Percentiles rank a stretch among this genome's conserved stretches.
Conservation (phyloP, 129 eudicot species). For the Lactuca sativa region DNA sequence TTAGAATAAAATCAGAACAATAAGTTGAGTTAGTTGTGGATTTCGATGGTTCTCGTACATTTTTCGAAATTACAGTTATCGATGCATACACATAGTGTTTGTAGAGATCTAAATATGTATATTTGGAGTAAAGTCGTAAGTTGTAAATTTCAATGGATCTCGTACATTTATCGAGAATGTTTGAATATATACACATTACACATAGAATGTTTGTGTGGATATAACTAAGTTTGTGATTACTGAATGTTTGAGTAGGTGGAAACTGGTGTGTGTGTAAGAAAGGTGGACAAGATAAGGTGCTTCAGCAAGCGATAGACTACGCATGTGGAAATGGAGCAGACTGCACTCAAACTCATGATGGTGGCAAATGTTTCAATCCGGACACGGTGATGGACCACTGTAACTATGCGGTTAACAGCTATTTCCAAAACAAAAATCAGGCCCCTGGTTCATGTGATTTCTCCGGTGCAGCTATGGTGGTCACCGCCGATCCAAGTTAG, state of each 20-base stretch:
- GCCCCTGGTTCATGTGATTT: conserved; percentile 63
- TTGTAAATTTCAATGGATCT: neutral
- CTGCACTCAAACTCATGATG: conserved; percentile 60
- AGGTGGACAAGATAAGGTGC: conserved; percentile 43
- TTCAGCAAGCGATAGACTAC: conserved; percentile 71
- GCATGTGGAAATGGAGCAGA: conserved; percentile 97
- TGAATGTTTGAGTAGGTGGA: conserved; percentile 29
- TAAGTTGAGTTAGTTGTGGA: neutral
- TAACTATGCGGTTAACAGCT: conserved; percentile 79
- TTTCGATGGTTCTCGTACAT: neutral
- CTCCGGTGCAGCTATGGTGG: conserved; percentile 53
- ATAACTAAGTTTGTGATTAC: neutral
- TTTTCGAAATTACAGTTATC: neutral
- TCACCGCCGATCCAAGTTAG: conserved; percentile 72
- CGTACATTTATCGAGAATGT: neutral
- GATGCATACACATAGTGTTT: neutral
- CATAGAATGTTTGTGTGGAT: neutral
- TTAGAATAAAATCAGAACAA: neutral
- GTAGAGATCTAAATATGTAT: neutral
- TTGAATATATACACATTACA: neutral
- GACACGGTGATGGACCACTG: conserved; percentile 77
- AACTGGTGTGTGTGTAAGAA: conserved; percentile 78
- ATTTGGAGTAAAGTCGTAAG: neutral
- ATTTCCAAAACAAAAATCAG: conserved; percentile 65
- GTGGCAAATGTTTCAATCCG: conserved; percentile 65